A percentile compares a stretch with the other conserved stretches of the same genome.
Evolutionary conservation across 352 stramenopile species (phyloP).

Genomic region (Phytophthora palmivora): DNA sequence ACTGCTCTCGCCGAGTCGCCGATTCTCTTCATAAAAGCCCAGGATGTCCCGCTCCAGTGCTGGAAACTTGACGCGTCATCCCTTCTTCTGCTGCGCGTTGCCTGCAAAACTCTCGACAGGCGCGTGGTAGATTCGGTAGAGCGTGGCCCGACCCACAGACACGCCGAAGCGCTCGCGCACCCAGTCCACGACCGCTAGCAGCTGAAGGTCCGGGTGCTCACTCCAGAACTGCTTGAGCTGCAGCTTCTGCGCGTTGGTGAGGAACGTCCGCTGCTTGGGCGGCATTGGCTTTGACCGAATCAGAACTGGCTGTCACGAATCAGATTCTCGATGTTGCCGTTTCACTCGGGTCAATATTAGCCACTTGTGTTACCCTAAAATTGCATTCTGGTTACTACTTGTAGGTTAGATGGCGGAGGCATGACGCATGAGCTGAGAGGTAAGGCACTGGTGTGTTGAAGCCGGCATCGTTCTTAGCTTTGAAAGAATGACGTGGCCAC

Average conservation of each 20-base stretch:
- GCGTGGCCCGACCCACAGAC: constrained; percentile 46
- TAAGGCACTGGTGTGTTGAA: not conserved
- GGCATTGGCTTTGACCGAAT: constrained; percentile 11
- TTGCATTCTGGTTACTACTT: not conserved
- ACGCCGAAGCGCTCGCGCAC: constrained; percentile 43
- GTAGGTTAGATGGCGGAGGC: too few relatives aligned
- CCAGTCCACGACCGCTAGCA: constrained; percentile 41
- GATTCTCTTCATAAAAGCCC: constrained; percentile 35
- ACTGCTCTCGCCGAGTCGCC: not conserved
- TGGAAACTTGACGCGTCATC: constrained; percentile 53
- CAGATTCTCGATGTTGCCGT: constrained; percentile 8
- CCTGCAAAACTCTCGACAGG: constrained; percentile 38
- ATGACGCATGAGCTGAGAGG: too few relatives aligned
- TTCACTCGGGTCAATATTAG: constrained; percentile 5
- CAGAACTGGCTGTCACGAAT: constrained; percentile 12
- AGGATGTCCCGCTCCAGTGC: constrained; percentile 47
- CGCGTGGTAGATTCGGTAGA: constrained; percentile 55
- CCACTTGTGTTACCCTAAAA: constrained; percentile 1
- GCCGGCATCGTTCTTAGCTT: too few relatives aligned
- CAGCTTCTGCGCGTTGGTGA: constrained; percentile 54
- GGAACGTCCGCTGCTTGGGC: constrained; percentile 36
- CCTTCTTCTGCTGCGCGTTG: constrained; percentile 43
- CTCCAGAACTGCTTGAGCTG: constrained; percentile 45
- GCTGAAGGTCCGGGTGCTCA: constrained; percentile 39
- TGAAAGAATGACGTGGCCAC: constrained; percentile 9